Evolutionary conservation across 2,329 filamentous ascomycete genomes (phyloP).

Genomic region (Onygena corvina): DNA sequence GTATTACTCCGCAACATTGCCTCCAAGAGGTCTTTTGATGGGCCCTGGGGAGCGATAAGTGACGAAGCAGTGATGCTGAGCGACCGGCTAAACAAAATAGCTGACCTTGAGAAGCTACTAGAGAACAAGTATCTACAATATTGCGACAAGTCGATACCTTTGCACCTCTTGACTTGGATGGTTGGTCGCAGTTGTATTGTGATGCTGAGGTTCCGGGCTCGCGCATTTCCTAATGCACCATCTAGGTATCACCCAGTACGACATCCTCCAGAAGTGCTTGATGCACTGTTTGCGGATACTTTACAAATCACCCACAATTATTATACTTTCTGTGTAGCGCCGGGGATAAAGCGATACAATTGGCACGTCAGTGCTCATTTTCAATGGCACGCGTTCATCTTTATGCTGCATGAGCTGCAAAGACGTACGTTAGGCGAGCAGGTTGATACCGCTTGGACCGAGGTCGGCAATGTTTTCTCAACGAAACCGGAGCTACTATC

Average conservation of each 20-base stretch:
- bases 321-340: slow-evolving; percentile 27
- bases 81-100: slow-evolving; percentile 18
- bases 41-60: not conserved
- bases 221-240: slow-evolving; percentile 12
- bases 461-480: slow-evolving; percentile 31
- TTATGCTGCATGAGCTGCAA: slow-evolving; percentile 32
- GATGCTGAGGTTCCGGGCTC: slow-evolving; percentile 5
- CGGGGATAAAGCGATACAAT: slow-evolving; percentile 27
- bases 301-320: slow-evolving; percentile 30
- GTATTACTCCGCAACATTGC: slow-evolving; percentile 30
- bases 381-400: slow-evolving; percentile 39
- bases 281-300: slow-evolving; percentile 27
- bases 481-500: slow-evolving; percentile 20
- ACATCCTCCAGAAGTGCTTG: slow-evolving; percentile 24
- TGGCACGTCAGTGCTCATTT: slow-evolving; percentile 38
- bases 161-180: slow-evolving; percentile 19
- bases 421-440: slow-evolving; percentile 26
- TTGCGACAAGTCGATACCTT: slow-evolving; percentile 26
- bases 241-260: slow-evolving; percentile 24
- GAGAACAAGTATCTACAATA: slow-evolving; percentile 26
- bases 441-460: slow-evolving; percentile 30
- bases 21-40: not conserved
- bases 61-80: not conserved
- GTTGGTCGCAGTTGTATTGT: not conserved
- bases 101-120: slow-evolving; percentile 21